A percentile compares a stretch with the other conserved stretches of the same genome.
These are phyloP conservation scores for Meredithiella fracta DNA, from an alignment of 2,329 filamentous ascomycete genomes.

Conservation along the genomic window DNA sequence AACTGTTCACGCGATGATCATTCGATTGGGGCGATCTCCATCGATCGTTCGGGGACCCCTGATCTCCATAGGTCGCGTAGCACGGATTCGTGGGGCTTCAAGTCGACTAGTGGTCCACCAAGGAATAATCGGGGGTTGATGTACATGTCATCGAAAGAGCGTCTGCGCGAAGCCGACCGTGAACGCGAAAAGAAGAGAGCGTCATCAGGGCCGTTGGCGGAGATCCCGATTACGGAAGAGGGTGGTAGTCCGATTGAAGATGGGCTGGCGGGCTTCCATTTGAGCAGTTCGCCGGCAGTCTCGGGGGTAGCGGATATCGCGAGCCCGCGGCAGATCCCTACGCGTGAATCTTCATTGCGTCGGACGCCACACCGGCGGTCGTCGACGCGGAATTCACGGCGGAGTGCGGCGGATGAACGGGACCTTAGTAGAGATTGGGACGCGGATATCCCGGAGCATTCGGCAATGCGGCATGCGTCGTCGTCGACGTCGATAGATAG, in stretches of 20 bases:
- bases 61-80: slow-evolving; percentile 38
- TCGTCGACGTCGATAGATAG: background rate
- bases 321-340: slow-evolving; percentile 41
- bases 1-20: slow-evolving; percentile 39
- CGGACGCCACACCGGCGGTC: slow-evolving; percentile 31
- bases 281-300: slow-evolving; percentile 19
- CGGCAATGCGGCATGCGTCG: slow-evolving; percentile 19
- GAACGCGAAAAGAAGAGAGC: slow-evolving; percentile 44
- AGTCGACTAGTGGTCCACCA: slow-evolving; percentile 18
- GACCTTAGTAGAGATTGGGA: slow-evolving; percentile 16
- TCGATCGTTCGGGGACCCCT: slow-evolving; percentile 37
- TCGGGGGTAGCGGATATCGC: slow-evolving; percentile 19
- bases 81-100: slow-evolving; percentile 46
- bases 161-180: slow-evolving; percentile 35
- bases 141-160: slow-evolving; percentile 60
- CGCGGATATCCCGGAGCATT: slow-evolving; percentile 27
- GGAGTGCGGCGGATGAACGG: background rate
- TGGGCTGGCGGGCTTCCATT: slow-evolving; percentile 16
- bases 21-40: slow-evolving; percentile 48
- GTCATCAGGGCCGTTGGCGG: slow-evolving; percentile 26
- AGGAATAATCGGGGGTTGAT: slow-evolving; percentile 42
- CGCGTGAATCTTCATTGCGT: slow-evolving; percentile 50
- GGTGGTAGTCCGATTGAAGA: slow-evolving; percentile 21
- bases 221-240: slow-evolving; percentile 41
- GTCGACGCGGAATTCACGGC: slow-evolving; percentile 34